These are phyloP conservation scores for Lenwebbia sp. DNA, from an alignment of 345 rosid species.

Conservation along the genomic window DNA sequence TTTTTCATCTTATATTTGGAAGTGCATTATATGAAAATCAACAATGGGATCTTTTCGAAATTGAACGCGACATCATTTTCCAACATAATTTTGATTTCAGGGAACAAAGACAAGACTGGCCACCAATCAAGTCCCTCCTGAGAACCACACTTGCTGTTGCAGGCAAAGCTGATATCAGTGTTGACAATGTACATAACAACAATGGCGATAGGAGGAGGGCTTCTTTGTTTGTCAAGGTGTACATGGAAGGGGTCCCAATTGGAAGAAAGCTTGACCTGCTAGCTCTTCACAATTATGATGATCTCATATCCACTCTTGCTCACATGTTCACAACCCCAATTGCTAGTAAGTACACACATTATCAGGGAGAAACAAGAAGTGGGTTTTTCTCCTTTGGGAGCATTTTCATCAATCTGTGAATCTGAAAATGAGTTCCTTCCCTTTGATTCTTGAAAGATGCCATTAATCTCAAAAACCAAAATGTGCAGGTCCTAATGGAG, in stretches of 20 bases:
- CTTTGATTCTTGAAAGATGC: neutral
- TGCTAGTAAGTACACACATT: slow-evolving; percentile 15
- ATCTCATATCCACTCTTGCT: slow-evolving; percentile 16
- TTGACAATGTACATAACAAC: neutral
- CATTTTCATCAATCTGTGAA: neutral
- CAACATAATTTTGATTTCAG: neutral
- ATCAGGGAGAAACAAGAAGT: neutral
- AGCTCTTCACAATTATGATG: slow-evolving; percentile 26
- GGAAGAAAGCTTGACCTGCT: slow-evolving; percentile 58
- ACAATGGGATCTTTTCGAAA: neutral
- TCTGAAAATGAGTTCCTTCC: neutral
- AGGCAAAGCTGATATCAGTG: neutral
- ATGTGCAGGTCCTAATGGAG: slow-evolving; percentile 4
- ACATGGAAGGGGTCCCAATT: slow-evolving; percentile 59
- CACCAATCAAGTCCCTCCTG: slow-evolving; percentile 20
- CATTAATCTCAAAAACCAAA: neutral
- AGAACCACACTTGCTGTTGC: slow-evolving; percentile 14
- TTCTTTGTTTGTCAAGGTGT: slow-evolving; percentile 43
- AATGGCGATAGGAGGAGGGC: neutral
- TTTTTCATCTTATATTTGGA: neutral
- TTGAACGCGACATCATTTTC: neutral
- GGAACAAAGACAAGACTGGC: slow-evolving; percentile 14
- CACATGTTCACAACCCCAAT: slow-evolving; percentile 27
- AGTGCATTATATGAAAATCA: neutral
- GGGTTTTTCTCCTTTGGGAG: neutral